Percentiles rank a stretch among this genome's conserved stretches.
Conservation (phyloP, 768 basidiomycete species). For the Suillus plorans region DNA sequence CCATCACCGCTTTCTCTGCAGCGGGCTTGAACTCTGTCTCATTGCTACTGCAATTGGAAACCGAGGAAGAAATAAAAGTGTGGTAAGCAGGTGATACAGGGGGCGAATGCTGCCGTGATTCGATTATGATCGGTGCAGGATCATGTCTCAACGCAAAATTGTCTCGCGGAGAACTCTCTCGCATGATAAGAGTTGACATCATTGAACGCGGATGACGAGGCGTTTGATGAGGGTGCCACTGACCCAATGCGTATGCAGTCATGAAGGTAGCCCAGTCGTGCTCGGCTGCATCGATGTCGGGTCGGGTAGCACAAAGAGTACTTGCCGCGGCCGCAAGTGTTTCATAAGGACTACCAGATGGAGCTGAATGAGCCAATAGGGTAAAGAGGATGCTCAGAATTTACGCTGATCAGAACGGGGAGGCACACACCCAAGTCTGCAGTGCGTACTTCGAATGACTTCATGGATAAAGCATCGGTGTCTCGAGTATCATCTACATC, state of each 20-base stretch:
- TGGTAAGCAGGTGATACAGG: slow-evolving; percentile 14
- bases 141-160: slow-evolving; percentile 10
- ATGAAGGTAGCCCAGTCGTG: slow-evolving; percentile 79
- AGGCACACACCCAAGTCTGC: neutral
- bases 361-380: neutral
- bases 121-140: neutral
- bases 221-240: slow-evolving; percentile 76
- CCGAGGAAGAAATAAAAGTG: slow-evolving; percentile 12
- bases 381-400: neutral
- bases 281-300: slow-evolving; percentile 26
- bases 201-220: slow-evolving; percentile 54
- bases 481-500: neutral
- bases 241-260: slow-evolving; percentile 70
- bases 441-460: neutral
- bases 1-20: slow-evolving; percentile 1
- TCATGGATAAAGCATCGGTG: neutral
- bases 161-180: slow-evolving; percentile 1
- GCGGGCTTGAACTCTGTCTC: neutral
- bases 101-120: slow-evolving; percentile 7
- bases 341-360: neutral
- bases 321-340: neutral
- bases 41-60: slow-evolving; percentile 7
- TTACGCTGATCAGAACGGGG: neutral
- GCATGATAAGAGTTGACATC: slow-evolving; percentile 20
- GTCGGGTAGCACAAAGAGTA: neutral